phyloP scores from a whole-genome alignment of 2,329 filamentous ascomycete species.

The Helotiales sp. region DNA sequence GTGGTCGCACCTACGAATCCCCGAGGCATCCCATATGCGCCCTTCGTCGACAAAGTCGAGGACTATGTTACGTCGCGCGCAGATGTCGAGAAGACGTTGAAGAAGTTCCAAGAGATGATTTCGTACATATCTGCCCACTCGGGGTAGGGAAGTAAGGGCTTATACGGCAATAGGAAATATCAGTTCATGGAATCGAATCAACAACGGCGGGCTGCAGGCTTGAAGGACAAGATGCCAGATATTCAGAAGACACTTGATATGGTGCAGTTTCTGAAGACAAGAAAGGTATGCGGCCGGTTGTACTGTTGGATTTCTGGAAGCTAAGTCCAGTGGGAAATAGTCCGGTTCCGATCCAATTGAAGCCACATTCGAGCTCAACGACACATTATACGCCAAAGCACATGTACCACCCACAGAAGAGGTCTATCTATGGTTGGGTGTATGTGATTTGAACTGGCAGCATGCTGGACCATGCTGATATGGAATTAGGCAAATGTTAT shows the following conservation, averaged over 20 bases:
- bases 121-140: slow-evolving; percentile 59
- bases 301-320: slow-evolving; percentile 5
- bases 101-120: slow-evolving; percentile 92
- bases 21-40: slow-evolving; percentile 80
- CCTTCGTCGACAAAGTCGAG: slow-evolving; percentile 87
- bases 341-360: slow-evolving; percentile 71
- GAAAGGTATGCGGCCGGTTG: slow-evolving; percentile 60
- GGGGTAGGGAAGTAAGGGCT: slow-evolving; percentile 20
- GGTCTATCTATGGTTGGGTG: slow-evolving; percentile 96
- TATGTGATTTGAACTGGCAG: slow-evolving; percentile 48
- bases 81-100: slow-evolving; percentile 80
- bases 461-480: slow-evolving; percentile 23
- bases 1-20: slow-evolving; percentile 71
- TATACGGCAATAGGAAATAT: slow-evolving; percentile 76
- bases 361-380: slow-evolving; percentile 94
- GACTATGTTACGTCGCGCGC: slow-evolving; percentile 81
- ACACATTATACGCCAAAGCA: slow-evolving; percentile 91
- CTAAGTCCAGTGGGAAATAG: slow-evolving; percentile 30
- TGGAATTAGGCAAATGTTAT: slow-evolving; percentile 83
- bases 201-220: slow-evolving; percentile 76
- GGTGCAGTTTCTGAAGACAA: slow-evolving; percentile 80
- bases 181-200: slow-evolving; percentile 99
- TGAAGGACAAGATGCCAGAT: slow-evolving; percentile 95
- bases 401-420: slow-evolving; percentile 82
- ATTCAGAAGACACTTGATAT: slow-evolving; percentile 96